phyloP scores from a whole-genome alignment of 2,329 filamentous ascomycete species.

The Colletotrichum noveboracense region DNA sequence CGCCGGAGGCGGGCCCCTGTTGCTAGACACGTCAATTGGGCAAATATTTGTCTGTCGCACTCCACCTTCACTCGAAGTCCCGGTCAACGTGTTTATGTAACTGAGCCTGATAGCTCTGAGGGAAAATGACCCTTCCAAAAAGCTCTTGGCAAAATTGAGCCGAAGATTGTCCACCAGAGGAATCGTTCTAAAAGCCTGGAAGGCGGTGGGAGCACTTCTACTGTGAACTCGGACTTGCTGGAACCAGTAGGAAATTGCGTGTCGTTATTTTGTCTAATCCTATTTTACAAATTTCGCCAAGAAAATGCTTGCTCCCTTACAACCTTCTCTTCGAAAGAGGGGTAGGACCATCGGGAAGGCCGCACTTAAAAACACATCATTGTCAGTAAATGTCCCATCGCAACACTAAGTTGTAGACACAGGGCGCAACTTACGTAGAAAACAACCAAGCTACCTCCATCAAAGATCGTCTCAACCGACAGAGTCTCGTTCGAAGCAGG shows the following conservation, averaged over 20 bases:
- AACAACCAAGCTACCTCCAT: not conserved
- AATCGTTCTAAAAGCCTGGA: too few relatives aligned
- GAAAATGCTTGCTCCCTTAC: not conserved
- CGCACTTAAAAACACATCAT: not conserved
- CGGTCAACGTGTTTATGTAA: too few relatives aligned
- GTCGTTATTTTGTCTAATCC: not conserved
- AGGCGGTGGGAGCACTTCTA: too few relatives aligned
- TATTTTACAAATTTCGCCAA: fast-evolving
- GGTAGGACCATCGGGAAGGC: not conserved
- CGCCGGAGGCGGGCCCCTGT: too few relatives aligned
- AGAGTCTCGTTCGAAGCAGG: not conserved
- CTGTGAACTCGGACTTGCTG: not conserved
- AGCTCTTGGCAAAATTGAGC: too few relatives aligned
- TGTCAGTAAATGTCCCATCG: not conserved
- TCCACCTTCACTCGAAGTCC: too few relatives aligned
- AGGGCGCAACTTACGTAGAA: not conserved
- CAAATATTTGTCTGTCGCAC: too few relatives aligned
- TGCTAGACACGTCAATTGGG: too few relatives aligned
- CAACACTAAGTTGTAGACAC: fast-evolving
- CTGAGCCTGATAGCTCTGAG: too few relatives aligned
- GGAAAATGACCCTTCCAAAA: too few relatives aligned
- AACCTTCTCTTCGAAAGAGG: not conserved
- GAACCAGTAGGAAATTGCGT: fast-evolving
- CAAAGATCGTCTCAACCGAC: not conserved
- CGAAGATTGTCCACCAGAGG: too few relatives aligned